Evolutionary conservation across 331 rosid genomes (phyloP).

Genomic region (Telfairia occidentalis): DNA sequence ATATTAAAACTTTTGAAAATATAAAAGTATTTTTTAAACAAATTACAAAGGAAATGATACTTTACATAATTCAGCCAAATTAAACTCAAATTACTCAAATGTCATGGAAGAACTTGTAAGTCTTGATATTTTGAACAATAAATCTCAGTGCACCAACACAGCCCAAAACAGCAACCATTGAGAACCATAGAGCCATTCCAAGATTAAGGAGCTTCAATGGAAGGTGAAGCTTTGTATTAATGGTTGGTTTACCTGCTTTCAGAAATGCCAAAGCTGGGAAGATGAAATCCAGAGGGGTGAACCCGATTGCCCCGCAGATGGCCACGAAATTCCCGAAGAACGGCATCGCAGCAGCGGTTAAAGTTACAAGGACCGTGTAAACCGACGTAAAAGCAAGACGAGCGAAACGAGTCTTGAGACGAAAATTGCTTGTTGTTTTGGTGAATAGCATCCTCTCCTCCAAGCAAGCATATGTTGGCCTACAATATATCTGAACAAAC

Average conservation of each 20-base stretch:
- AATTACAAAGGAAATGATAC: too few species aligned
- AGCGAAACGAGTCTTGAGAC: slow-evolving; percentile 17
- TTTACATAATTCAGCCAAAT: too few species aligned
- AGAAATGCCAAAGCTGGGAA: slow-evolving; percentile 64
- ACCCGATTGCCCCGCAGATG: slow-evolving; percentile 66
- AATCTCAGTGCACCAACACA: slow-evolving; percentile 58
- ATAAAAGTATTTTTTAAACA: too few species aligned
- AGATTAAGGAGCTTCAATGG: slow-evolving; percentile 38
- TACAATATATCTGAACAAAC: slow-evolving; percentile 49
- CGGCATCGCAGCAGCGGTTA: slow-evolving; percentile 52
- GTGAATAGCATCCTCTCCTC: slow-evolving; percentile 30
- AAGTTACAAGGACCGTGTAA: slow-evolving; percentile 39
- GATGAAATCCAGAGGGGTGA: slow-evolving; percentile 60
- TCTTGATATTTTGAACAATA: slow-evolving; percentile 46
- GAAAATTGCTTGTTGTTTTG: slow-evolving; percentile 16
- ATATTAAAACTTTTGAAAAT: too few species aligned
- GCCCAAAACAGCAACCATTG: slow-evolving; percentile 54
- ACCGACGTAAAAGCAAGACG: slow-evolving; percentile 34
- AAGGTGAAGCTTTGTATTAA: slow-evolving; percentile 21
- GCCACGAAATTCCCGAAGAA: slow-evolving; percentile 67
- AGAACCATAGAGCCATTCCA: slow-evolving; percentile 46
- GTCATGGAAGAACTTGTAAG: slow-evolving; percentile 54
- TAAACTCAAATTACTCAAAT: slow-evolving; percentile 30
- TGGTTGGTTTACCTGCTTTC: slow-evolving; percentile 31
- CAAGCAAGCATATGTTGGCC: slow-evolving; percentile 65